These are phyloP conservation scores for Phytopythium sindhum DNA, from an alignment of 352 stramenopile species.

Conservation along the genomic window DNA sequence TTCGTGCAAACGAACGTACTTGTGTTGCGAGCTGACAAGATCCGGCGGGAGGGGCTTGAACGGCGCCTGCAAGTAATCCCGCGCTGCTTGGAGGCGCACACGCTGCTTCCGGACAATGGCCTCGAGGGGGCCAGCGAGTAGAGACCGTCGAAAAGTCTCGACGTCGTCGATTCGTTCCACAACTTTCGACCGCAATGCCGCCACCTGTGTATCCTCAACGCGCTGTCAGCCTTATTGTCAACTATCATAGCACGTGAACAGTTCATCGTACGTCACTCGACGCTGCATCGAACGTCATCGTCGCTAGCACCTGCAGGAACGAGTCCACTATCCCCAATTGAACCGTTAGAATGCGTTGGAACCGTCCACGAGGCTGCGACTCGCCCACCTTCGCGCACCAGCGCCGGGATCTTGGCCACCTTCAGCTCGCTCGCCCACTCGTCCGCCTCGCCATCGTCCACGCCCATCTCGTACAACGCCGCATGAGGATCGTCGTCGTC, in stretches of 20 bases:
- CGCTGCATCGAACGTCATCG: conserved; percentile 4
- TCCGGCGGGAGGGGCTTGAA: conserved; percentile 12
- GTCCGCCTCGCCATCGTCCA: background rate
- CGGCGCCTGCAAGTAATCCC: conserved; percentile 26
- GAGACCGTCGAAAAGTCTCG: conserved; percentile 34
- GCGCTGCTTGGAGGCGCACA: conserved; percentile 23
- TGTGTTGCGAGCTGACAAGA: conserved; percentile 9
- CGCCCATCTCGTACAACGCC: conserved; percentile 7
- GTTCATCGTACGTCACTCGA: conserved; percentile 11
- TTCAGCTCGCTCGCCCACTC: conserved; percentile 13
- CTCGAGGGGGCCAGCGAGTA: conserved; percentile 39
- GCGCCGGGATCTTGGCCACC: conserved; percentile 35
- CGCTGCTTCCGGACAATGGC: conserved; percentile 50
- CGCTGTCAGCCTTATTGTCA: background rate
- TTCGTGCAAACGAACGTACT: background rate
- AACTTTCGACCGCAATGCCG: conserved; percentile 9
- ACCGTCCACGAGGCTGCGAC: background rate
- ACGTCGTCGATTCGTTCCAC: conserved; percentile 37
- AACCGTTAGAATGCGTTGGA: background rate
- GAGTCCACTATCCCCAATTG: conserved; percentile 18
- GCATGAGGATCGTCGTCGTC: conserved; percentile 6
- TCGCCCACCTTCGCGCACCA: conserved; percentile 39
- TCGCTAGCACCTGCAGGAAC: conserved; percentile 19
- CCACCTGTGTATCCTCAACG: background rate
- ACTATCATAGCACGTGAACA: background rate